These are phyloP conservation scores for Russula ochroleuca DNA, from an alignment of 768 basidiomycete genomes.

Conservation along the genomic window DNA sequence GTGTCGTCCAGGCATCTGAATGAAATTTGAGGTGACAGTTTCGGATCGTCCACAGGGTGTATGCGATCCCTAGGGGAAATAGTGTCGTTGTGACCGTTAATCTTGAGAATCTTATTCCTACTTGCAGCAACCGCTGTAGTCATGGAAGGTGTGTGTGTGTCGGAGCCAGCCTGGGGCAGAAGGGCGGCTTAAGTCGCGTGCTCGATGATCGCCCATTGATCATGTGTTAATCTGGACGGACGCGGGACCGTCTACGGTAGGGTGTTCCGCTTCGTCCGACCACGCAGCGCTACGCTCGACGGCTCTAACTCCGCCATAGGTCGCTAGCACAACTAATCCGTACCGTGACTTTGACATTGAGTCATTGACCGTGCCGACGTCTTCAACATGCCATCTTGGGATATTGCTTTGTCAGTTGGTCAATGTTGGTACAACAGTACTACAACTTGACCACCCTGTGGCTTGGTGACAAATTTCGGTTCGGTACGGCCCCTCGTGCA, in stretches of 20 bases:
- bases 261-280: too few relatives aligned
- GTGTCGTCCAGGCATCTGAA: conserved; percentile 11
- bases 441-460: conserved; percentile 1
- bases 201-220: conserved; percentile 2
- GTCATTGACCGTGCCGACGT: neutral
- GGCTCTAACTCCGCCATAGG: neutral
- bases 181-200: neutral
- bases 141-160: conserved; percentile 9
- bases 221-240: neutral
- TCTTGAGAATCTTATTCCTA: conserved; percentile 11
- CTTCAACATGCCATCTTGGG: conserved; percentile 21
- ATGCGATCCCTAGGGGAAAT: neutral
- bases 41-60: neutral
- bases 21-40: conserved; percentile 3
- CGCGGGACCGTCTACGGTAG: too few relatives aligned
- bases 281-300: too few relatives aligned
- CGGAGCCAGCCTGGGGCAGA: neutral
- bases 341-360: neutral
- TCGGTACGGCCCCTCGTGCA: neutral
- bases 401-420: conserved; percentile 3
- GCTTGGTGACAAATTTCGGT: neutral
- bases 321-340: too few relatives aligned
- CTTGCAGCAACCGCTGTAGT: conserved; percentile 2
- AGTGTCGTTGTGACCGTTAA: neutral
- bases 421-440: neutral